Evolutionary conservation across 2,329 filamentous ascomycete genomes (phyloP), one percentile per base, ranked within the genome.

Genomic region (Hortaea sp.): DNA sequence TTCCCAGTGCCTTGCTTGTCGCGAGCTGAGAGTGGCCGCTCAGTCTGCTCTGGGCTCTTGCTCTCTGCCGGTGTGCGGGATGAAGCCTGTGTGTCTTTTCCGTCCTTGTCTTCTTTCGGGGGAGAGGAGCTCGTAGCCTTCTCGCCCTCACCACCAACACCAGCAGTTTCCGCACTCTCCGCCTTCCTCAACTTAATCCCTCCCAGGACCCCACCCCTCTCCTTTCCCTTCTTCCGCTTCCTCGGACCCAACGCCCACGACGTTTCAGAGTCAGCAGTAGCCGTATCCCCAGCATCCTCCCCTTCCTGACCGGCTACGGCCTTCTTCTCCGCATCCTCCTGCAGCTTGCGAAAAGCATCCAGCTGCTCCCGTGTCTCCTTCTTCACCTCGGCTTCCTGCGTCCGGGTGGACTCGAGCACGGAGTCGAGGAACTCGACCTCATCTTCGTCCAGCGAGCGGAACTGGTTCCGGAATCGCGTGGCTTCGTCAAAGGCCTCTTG

Each of bases 401-500:
- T 72, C 28, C 77, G 69, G 28, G 74, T 75, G 5, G 71, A 73
- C 53, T 80, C 76, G 31, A 77, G 65, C 1, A 82, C 67, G 0
- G 74, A 76, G 49, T 81, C 70, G 27, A 92, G 67, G 54, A 88
- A 90, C 13, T 84, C 84, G 43, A 84, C 73, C 68, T 90, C 86
- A 61, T 88, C 84, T 49, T 88, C 84, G 60, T 90, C 82, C 29
- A 92, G 73, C 3, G 82, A 73, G 35, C 82, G 78, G 62, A 88
- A 89, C 68, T 90, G 86, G 58, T 90, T 85, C 59, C 79, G 78
- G 44, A 90, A 70, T 53, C 76, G 76, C 52, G 75, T 76, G 52
- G 81, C 63, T 64, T 90, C 85, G 63, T 88, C 85, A 63, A 88
- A 88, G 6, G 82, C 84, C 13, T 85, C 85, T 67, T 90, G 84